Evolutionary conservation across 768 basidiomycete genomes (phyloP).

Genomic region (Pleurotus citrinopileatus): DNA sequence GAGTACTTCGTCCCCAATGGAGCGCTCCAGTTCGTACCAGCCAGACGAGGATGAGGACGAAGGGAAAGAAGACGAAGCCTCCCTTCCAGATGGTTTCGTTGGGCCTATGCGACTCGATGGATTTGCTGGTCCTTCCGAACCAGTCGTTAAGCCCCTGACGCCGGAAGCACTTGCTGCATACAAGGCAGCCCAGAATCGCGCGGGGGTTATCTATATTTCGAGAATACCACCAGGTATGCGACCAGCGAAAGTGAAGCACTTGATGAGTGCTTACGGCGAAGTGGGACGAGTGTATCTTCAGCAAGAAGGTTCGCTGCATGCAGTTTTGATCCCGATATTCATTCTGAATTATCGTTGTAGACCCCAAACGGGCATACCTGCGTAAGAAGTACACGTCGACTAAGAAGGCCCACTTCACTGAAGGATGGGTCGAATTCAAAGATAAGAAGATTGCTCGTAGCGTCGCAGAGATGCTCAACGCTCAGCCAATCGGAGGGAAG

Average conservation of each 20-base stretch:
- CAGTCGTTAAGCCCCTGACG: conserved; percentile 70
- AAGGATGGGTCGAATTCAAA: conserved; percentile 98
- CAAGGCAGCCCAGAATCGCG: conserved; percentile 66
- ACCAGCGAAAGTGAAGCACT: conserved; percentile 90
- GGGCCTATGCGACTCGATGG: conserved; percentile 60
- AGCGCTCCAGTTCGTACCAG: background rate
- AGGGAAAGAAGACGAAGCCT: background rate
- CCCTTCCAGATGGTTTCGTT: conserved; percentile 20
- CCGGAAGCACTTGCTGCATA: conserved; percentile 74
- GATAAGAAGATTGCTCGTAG: conserved; percentile 89
- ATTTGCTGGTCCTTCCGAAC: conserved; percentile 53
- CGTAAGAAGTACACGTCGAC: conserved; percentile 78
- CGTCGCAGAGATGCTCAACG: conserved; percentile 94
- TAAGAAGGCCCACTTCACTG: conserved; percentile 85
- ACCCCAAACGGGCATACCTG: conserved; percentile 84
- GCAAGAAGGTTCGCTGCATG: conserved; percentile 67
- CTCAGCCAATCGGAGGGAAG: conserved; percentile 92
- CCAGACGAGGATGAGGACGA: too few species aligned
- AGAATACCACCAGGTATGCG: conserved; percentile 98
- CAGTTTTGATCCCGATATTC: background rate
- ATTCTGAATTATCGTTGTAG: conserved; percentile 33
- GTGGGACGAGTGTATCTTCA: conserved; percentile 92
- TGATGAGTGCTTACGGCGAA: conserved; percentile 88
- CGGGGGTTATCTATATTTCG: conserved; percentile 93
- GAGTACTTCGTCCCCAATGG: background rate